Conservation (phyloP, 1,139 yeast genomes). For the Saccharomycopsis hybrid region DNA sequence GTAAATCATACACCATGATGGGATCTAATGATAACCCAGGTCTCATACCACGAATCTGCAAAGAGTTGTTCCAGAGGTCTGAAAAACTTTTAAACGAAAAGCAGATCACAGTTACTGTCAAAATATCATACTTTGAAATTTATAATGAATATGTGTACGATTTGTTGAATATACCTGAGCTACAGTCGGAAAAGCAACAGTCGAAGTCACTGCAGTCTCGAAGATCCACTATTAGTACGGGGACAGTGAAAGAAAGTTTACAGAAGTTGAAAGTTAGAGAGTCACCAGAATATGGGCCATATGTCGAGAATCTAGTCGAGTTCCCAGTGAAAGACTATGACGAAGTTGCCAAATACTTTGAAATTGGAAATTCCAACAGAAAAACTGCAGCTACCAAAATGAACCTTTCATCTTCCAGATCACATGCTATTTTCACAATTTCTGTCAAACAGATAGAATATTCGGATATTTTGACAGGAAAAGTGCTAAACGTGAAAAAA, state of each 20-base stretch:
- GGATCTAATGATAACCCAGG: slow-evolving; percentile 42
- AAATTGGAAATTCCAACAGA: slow-evolving; percentile 44
- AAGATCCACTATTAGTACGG: not conserved
- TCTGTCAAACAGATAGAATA: slow-evolving; percentile 49
- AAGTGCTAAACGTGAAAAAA: slow-evolving; percentile 32
- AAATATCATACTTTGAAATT: slow-evolving; percentile 60
- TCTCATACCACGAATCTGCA: slow-evolving; percentile 52
- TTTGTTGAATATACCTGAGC: slow-evolving; percentile 32
- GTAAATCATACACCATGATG: slow-evolving; percentile 73
- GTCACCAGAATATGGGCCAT: slow-evolving; percentile 58
- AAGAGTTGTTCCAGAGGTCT: slow-evolving; percentile 46
- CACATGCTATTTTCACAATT: slow-evolving; percentile 72
- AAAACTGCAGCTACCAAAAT: slow-evolving; percentile 65
- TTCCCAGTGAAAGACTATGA: slow-evolving; percentile 36
- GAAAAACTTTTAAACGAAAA: slow-evolving; percentile 31
- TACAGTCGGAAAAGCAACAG: not conserved
- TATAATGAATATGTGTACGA: slow-evolving; percentile 69
- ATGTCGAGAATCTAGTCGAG: slow-evolving; percentile 58
- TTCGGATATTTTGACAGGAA: slow-evolving; percentile 46
- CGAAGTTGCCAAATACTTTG: slow-evolving; percentile 40
- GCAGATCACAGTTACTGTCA: slow-evolving; percentile 45
- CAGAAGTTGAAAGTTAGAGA: slow-evolving; percentile 49
- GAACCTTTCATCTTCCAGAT: slow-evolving; percentile 66
- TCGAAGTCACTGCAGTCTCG: not conserved
- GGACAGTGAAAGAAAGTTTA: slow-evolving; percentile 5